Conservation (phyloP, 768 basidiomycete genomes). For the Phylloporus sp. region DNA sequence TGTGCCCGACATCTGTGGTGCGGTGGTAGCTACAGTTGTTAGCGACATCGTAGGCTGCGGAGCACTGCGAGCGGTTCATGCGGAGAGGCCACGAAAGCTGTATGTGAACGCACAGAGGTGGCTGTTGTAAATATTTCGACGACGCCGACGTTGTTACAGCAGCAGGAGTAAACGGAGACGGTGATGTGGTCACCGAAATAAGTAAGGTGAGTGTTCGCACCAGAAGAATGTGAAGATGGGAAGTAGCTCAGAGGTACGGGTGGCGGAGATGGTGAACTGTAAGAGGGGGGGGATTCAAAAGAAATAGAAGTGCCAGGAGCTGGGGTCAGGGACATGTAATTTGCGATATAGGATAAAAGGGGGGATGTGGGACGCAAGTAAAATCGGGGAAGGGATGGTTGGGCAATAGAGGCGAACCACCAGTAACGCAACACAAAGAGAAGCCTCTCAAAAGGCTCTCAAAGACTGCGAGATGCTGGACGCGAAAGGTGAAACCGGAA, state of each 20-base stretch:
- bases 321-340: conserved; percentile 22
- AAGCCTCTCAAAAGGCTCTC: conserved; percentile 2
- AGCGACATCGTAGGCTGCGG: conserved; percentile 9
- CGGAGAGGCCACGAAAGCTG: conserved; percentile 1
- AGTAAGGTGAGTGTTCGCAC: conserved; percentile 10
- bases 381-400: conserved; percentile 2
- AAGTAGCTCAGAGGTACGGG: conserved; percentile 1
- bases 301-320: conserved; percentile 10
- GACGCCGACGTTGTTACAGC: conserved; percentile 10
- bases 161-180: conserved; percentile 9
- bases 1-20: conserved; percentile 11
- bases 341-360: conserved; percentile 1
- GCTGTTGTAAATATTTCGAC: conserved; percentile 9
- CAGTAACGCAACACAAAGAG: conserved; percentile 2
- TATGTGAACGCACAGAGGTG: conserved; percentile 24
- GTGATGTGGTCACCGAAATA: conserved; percentile 20
- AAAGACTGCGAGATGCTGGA: background rate
- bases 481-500: background rate
- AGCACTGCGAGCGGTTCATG: conserved; percentile 18
- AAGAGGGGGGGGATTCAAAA: conserved; percentile 7
- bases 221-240: background rate
- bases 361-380: conserved; percentile 9
- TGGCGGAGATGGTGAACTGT: conserved; percentile 8
- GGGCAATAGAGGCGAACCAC: conserved; percentile 2
- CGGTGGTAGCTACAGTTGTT: conserved; percentile 8